Base-by-base conservation (phyloP, 139 green algal species). In the Picochlorum sp. region DNA sequence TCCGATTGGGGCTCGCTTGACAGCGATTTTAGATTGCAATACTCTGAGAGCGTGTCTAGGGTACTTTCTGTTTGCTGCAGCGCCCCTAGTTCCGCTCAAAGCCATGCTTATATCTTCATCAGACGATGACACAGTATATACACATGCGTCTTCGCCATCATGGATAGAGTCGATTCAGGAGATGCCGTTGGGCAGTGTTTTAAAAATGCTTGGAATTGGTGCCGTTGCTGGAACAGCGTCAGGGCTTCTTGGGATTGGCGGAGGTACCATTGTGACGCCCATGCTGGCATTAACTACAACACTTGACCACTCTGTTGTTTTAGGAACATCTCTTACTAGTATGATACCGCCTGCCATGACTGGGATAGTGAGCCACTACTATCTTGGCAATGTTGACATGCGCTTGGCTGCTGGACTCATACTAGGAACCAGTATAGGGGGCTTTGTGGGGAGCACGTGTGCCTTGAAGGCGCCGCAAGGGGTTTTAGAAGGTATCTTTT, bases 311-410 rank as follows among this genome's bases (percentile, higher is more conserved):
- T 54, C 75, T 21, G 51, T 49, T 0, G 81, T 84, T 20, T 55
- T 90, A 18, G 85, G 82, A 23, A 91, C 84, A 4, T 81, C 70
- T 9, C 65, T 91, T 4, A 50, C 70, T 0, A 77, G 79, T 24
- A 91, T 91, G 85, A 68, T 92, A 6, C 26, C 75, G 9, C 84
- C 85, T 1, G 64, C 64, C 2, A 34, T 74, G 6, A 68, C 76
- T 13, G 85, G 66, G 0, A 58, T 91, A 37, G 45, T 44, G 24
- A 73, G 86, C 71, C 85, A 91, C 61, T 56, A 66, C 6, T 66
- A 73, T 18, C 49, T 92, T 20, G 85, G 82, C 52, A 92, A 91
- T 44, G 82, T 91, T n/a, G 78, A 88, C 63, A 81, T 71, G 82
- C 57, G 58, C 51, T 82, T 89, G 76, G 83, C 79, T 5, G 79